phyloP scores from a whole-genome alignment of 2,329 filamentous ascomycete genomes.

The Simplicillium sp. region DNA sequence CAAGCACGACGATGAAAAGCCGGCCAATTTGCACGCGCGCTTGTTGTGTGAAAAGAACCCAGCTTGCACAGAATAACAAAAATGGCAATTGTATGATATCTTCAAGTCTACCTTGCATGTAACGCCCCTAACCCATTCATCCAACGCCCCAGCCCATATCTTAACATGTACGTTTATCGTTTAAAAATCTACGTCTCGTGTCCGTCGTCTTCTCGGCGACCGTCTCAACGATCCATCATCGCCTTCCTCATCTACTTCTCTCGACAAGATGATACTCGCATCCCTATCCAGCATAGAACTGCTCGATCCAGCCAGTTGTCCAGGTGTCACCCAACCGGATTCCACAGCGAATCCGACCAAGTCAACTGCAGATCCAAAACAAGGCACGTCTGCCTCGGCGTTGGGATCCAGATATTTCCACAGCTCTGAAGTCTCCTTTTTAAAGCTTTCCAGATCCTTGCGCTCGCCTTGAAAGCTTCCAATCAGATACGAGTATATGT shows the following conservation, averaged over 20 bases:
- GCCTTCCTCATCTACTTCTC: constrained; percentile 14
- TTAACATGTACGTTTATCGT: too few species aligned
- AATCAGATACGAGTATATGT: constrained; percentile 46
- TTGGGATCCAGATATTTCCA: constrained; percentile 44
- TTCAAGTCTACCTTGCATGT: too few species aligned
- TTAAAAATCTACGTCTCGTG: not conserved
- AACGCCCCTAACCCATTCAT: constrained; percentile 3
- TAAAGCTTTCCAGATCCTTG: constrained; percentile 35
- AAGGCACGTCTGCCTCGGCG: constrained; percentile 34
- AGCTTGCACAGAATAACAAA: too few species aligned
- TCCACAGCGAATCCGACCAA: constrained; percentile 48
- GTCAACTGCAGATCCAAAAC: constrained; percentile 46
- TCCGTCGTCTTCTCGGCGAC: constrained; percentile 11
- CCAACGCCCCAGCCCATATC: not conserved
- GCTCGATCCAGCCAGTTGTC: constrained; percentile 34
- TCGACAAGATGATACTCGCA: constrained; percentile 28
- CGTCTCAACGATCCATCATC: constrained; percentile 14
- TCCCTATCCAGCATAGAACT: constrained; percentile 26
- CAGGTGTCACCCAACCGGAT: constrained; percentile 45
- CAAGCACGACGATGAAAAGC: too few species aligned
- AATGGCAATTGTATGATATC: too few species aligned
- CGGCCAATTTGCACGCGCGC: too few species aligned
- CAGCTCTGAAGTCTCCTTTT: constrained; percentile 38
- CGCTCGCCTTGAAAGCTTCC: constrained; percentile 36
- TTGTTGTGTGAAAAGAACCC: too few species aligned